Evolutionary conservation across 2,329 filamentous ascomycete genomes (phyloP).

Genomic region (Apiospora arundinis): DNA sequence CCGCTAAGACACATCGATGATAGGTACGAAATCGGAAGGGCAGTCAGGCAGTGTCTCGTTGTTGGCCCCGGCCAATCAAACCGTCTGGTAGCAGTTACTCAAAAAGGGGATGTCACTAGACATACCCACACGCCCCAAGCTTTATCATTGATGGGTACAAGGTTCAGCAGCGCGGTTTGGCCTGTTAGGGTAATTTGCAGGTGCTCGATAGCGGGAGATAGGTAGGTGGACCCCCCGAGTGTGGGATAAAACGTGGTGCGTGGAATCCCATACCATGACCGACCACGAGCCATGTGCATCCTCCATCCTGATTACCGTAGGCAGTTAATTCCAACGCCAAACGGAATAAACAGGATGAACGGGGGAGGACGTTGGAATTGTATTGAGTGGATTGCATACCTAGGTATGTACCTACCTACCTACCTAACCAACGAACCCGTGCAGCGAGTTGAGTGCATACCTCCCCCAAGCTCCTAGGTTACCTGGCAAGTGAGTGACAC

Average conservation of each 20-base stretch:
- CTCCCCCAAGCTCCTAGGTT: too few relatives aligned
- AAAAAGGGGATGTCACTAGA: background rate
- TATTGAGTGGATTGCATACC: too few relatives aligned
- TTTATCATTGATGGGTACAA: conserved; percentile 10
- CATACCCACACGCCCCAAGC: conserved; percentile 13
- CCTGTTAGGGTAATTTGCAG: background rate
- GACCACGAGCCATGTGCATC: background rate
- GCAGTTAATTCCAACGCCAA: background rate
- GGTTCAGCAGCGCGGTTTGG: conserved; percentile 1
- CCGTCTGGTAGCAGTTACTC: background rate
- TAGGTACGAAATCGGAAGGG: background rate
- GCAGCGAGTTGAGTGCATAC: too few relatives aligned
- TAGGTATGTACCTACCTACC: too few relatives aligned
- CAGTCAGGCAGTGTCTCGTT: conserved; percentile 2
- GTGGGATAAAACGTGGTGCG: background rate
- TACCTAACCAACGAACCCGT: too few relatives aligned
- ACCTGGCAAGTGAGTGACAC: background rate
- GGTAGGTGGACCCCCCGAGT: conserved; percentile 11
- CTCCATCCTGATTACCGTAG: background rate
- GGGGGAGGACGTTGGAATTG: background rate
- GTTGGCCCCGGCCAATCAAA: background rate
- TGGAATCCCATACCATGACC: background rate
- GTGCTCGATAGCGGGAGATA: background rate
- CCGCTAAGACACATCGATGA: background rate
- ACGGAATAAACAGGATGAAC: background rate